These are phyloP conservation scores for Botryococcus braunii DNA, from an alignment of 163 green algal genomes.

Conservation along the genomic window DNA sequence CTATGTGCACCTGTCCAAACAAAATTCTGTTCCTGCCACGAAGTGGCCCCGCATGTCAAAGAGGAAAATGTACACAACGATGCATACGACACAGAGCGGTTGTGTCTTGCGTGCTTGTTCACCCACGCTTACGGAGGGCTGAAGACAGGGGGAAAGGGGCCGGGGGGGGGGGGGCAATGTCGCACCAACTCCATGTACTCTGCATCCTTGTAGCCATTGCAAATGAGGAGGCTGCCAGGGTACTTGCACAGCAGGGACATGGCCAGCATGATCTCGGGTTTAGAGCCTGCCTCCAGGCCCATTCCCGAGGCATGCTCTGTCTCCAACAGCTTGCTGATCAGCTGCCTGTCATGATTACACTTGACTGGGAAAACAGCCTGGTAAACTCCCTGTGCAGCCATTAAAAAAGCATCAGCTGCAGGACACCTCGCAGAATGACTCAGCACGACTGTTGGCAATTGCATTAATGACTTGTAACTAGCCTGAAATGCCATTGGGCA, in stretches of 20 bases:
- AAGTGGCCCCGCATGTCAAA: too few species aligned
- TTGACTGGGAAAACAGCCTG: constrained; percentile 62
- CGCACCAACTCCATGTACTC: constrained; percentile 55
- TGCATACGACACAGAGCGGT: too few species aligned
- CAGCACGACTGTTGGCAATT: too few species aligned
- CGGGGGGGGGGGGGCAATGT: too few species aligned
- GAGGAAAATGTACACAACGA: too few species aligned
- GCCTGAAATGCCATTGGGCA: too few species aligned
- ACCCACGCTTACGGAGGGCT: too few species aligned
- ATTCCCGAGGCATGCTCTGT: constrained; percentile 28
- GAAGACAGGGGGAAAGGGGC: too few species aligned
- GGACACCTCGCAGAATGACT: neutral
- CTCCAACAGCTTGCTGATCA: constrained; percentile 40
- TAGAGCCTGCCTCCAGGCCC: constrained; percentile 58
- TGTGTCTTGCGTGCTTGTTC: too few species aligned
- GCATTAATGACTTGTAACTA: too few species aligned
- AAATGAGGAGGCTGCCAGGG: constrained; percentile 39
- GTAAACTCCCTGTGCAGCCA: constrained; percentile 25
- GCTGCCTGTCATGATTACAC: constrained; percentile 51
- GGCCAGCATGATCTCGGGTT: constrained; percentile 59
- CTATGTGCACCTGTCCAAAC: too few species aligned
- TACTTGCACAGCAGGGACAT: constrained; percentile 28
- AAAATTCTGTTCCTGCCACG: too few species aligned
- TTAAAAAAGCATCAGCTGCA: neutral
- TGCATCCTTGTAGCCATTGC: constrained; percentile 68